Base-by-base conservation (phyloP, 805 yeast genomes). In the Suhomyces sp. region DNA sequence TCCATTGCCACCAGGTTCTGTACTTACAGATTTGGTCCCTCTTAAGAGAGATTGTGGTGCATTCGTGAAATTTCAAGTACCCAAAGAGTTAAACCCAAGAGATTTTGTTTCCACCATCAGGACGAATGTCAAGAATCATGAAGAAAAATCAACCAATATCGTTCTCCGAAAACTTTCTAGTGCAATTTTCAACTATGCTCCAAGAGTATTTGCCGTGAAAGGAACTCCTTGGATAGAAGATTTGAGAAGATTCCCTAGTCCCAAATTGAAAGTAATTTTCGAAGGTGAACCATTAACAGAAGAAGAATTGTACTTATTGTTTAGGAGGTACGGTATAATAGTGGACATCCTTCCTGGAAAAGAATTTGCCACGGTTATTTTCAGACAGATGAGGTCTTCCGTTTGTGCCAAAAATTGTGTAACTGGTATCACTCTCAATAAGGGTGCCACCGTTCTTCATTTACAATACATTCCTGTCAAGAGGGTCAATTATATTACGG, bases 211-310 rank as follows among this genome's bases (percentile, higher is more conserved):
- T 51, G 80, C 84, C 1, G 97, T 93, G 1, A 81, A 83, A 48
- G 99, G 99, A 42, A 68, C 75, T 2, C 98, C 99, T 0, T 91
- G 97, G 96, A 83, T 93, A 41, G 98, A 91, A 62, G 98, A 93
- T 55, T 67, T 93, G 56, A 75, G 86, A 48, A 65, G 96, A 42
- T 76, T 72, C 44, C 95, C 95, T 6, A 78, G 83, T 35, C 61
- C 71, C 6, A 68, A 69, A 10, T 60, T 93, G 16, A 73, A 76
- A 36, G 79, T 91, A 4, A 69, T 72, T 18, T 90, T 83, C 54
- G 88, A 83, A 45, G 97, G 96, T 1, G 78, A 79, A 0, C 70
- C 79, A 5, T 61, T 91, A 39, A 73, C 83, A 0, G 95, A 88
- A 44, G 97, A 90, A 57, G 83, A 81, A 35, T 56, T 90, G 34